These are phyloP conservation scores for Skeletonema costatum DNA, from an alignment of 108 stramenopile genomes.

Conservation along the genomic window DNA sequence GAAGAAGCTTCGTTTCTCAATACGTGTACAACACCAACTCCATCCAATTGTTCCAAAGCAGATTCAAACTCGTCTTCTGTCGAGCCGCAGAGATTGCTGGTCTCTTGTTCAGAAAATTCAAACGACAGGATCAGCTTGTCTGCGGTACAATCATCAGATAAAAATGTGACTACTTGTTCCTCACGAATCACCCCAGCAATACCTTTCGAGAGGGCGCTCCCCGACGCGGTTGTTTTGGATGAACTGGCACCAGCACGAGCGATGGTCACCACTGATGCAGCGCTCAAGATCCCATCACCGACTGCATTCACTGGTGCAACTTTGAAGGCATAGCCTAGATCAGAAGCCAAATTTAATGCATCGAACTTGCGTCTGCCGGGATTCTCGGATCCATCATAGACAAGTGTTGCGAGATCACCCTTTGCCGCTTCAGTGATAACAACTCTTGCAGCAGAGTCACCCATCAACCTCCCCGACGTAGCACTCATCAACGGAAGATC, in stretches of 20 bases:
- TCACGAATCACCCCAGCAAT: slow-evolving; percentile 84
- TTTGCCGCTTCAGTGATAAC: slow-evolving; percentile 52
- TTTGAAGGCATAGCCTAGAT: slow-evolving; percentile 80
- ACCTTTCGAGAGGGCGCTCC: slow-evolving; percentile 63
- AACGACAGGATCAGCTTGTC: slow-evolving; percentile 39
- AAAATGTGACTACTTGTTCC: slow-evolving; percentile 60
- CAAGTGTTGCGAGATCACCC: slow-evolving; percentile 66
- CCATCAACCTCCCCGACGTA: slow-evolving; percentile 59
- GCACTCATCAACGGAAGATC: slow-evolving; percentile 72
- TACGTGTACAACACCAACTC: slow-evolving; percentile 59
- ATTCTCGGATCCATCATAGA: slow-evolving; percentile 71
- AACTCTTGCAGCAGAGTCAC: slow-evolving; percentile 27
- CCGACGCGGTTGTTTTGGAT: slow-evolving; percentile 67
- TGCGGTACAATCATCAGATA: slow-evolving; percentile 30
- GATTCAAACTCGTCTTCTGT: slow-evolving; percentile 37
- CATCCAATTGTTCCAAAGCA: slow-evolving; percentile 28
- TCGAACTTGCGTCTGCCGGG: slow-evolving; percentile 49
- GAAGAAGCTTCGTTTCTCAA: slow-evolving; percentile 46
- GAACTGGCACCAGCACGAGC: slow-evolving; percentile 79
- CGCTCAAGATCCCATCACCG: slow-evolving; percentile 67
- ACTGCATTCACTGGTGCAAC: slow-evolving; percentile 76
- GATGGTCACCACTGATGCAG: slow-evolving; percentile 60
- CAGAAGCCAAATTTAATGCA: slow-evolving; percentile 51
- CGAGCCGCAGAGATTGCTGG: slow-evolving; percentile 52
- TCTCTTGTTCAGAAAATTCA: slow-evolving; percentile 19